phyloP scores from a whole-genome alignment of 768 basidiomycete genomes.

The Thelephora ganbajun region DNA sequence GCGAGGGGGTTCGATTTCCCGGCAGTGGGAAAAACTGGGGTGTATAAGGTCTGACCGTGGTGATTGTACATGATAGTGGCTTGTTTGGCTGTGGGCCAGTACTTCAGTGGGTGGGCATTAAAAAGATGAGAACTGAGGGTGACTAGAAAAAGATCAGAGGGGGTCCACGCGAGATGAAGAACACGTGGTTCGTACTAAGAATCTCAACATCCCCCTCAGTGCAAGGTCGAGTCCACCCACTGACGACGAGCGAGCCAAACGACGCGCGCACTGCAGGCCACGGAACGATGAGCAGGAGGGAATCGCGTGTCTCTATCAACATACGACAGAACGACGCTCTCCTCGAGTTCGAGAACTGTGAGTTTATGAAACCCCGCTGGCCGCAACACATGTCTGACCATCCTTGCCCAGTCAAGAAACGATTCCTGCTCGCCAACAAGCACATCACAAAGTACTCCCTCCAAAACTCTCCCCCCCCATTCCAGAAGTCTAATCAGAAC shows the following conservation, averaged over 20 bases:
- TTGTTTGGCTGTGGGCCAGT: too few species aligned
- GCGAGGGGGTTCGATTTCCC: background rate
- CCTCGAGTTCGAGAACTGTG: constrained; percentile 77
- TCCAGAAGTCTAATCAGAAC: constrained; percentile 2
- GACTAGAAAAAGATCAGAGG: background rate
- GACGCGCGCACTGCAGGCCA: background rate
- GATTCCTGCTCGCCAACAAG: constrained; percentile 81
- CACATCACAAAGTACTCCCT: constrained; percentile 71
- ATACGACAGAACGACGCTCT: constrained; percentile 66
- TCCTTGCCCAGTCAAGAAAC: constrained; percentile 67
- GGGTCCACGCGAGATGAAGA: background rate
- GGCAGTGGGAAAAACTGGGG: background rate
- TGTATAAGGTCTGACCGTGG: too few species aligned
- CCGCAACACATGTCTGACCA: constrained; percentile 4
- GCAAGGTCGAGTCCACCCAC: background rate
- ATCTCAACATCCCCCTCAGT: background rate
- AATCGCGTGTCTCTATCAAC: constrained; percentile 35
- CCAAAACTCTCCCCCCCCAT: background rate
- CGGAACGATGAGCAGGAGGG: constrained; percentile 23
- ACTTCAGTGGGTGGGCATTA: too few species aligned
- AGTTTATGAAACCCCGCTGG: constrained; percentile 18
- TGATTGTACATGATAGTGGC: too few species aligned
- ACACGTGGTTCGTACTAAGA: background rate
- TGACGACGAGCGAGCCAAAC: background rate
- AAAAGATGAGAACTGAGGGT: too few species aligned